phyloP scores from a whole-genome alignment of 73 alveolate genomes.

The Paramecium caudatum region DNA sequence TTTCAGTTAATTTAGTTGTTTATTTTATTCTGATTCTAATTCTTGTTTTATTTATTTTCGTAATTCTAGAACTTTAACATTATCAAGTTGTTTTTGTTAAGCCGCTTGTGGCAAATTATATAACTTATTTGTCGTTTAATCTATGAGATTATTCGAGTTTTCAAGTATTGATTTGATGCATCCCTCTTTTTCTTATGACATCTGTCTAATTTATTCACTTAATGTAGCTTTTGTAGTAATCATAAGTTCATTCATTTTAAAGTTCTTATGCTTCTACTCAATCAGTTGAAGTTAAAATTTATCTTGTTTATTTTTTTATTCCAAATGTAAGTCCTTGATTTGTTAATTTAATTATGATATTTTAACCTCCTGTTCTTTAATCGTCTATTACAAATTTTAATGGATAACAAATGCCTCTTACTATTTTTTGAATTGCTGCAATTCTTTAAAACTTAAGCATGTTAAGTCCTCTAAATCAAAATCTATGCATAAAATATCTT shows the following conservation, averaged over 20 bases:
- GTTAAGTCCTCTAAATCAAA: not conserved
- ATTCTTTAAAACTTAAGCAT: not conserved
- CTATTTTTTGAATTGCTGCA: not conserved
- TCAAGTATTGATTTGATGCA: not conserved
- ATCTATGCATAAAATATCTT: constrained; percentile 9
- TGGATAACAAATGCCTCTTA: not conserved
- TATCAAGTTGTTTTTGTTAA: not conserved
- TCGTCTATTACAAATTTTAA: not conserved
- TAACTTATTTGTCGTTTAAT: not conserved
- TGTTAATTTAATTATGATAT: not conserved
- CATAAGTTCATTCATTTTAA: constrained; percentile 3
- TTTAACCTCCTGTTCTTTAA: not conserved
- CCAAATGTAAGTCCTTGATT: no score
- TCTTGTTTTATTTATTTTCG: not conserved
- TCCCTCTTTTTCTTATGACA: not conserved
- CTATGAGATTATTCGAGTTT: not conserved
- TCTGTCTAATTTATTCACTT: not conserved
- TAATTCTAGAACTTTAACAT: not conserved
- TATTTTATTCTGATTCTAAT: not conserved
- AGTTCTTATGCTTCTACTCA: not conserved
- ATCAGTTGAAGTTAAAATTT: constrained; percentile 1
- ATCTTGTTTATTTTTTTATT: not conserved
- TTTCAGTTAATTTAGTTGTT: not conserved
- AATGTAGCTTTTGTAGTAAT: not conserved
- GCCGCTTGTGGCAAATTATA: not conserved